Evolutionary conservation across 2,329 filamentous ascomycete genomes (phyloP), one percentile per base, ranked within the genome.

Genomic region (Onygena corvina): DNA sequence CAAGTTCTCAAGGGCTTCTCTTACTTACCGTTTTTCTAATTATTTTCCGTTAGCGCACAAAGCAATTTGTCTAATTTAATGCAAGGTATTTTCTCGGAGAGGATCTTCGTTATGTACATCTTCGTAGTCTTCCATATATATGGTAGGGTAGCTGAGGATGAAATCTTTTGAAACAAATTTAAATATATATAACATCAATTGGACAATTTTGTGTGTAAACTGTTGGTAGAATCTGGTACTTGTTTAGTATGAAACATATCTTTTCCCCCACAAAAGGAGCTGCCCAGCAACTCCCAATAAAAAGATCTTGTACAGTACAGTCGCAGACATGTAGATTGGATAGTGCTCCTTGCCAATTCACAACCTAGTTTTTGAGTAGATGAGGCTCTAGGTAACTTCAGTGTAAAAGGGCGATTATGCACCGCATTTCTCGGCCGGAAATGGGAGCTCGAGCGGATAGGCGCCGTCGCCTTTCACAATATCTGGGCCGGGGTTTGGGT

Each of bases 381-480:
- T n/a, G n/a, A n/a, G n/a, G n/a, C n/a, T n/a, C n/a, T n/a, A n/a
- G n/a, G n/a, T n/a, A n/a, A n/a, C n/a, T n/a, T n/a, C n/a, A n/a
- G n/a, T n/a, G n/a, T n/a, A n/a, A n/a, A n/a, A n/a, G 38, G 21
- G 38, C 21, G 4, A 9, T 27, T 46, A 46, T 46, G 42, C 42
- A 14, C 18, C 7, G 27, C 42, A 46, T 46, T 46, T 30, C 21
- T 31, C 42, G 5, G 12, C 16, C n/a, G 42, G 42, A 4, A 21
- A 46, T 11, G 70, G 69, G 25, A 64, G 53, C 50, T 64, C 61
- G 21, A 74, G 60, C n/a, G 64, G 58, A 55, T 72, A 73, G 47
- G 61, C 64, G 18, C 67, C 69, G 57, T 71, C 68, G 6, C 70
- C 70, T 14, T 58, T 47, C 2, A 70, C 62, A 12, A 73, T 64